Evolutionary conservation across 345 rosid species (phyloP).

Genomic region (Arabidopsis arenosa): DNA sequence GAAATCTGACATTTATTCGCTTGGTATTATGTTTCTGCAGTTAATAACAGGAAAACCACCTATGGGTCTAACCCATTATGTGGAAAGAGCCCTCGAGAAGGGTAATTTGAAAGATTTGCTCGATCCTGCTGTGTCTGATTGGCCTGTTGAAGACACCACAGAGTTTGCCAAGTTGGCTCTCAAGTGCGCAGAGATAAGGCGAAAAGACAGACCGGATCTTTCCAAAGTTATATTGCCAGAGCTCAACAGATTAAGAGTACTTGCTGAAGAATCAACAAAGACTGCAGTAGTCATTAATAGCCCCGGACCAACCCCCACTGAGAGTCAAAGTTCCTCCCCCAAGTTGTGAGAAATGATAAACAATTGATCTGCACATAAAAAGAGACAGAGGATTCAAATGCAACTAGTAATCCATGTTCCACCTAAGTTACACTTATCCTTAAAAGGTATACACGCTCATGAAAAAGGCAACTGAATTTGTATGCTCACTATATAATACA

Average conservation of each 20-base stretch:
- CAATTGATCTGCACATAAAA: conserved; percentile 25
- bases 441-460: conserved; percentile 17
- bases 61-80: conserved; percentile 79
- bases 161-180: conserved; percentile 65
- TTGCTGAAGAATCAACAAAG: conserved; percentile 60
- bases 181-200: conserved; percentile 75
- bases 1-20: conserved; percentile 81
- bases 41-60: conserved; percentile 74
- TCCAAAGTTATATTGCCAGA: conserved; percentile 72
- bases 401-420: conserved; percentile 29
- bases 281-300: conserved; percentile 37
- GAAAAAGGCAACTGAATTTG: conserved; percentile 16
- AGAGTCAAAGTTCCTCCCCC: conserved; percentile 42
- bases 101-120: conserved; percentile 60
- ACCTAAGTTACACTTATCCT: conserved; percentile 14
- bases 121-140: conserved; percentile 69
- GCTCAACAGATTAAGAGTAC: conserved; percentile 64
- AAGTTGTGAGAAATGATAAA: conserved; percentile 33
- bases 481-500: conserved; percentile 20
- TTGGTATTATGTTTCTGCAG: conserved; percentile 83
- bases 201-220: conserved; percentile 84
- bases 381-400: conserved; percentile 17
- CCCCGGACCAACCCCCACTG: conserved; percentile 46
- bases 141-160: conserved; percentile 81
- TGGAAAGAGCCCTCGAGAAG: conserved; percentile 65